These are phyloP conservation scores for Cryptococcus floricola DNA, from an alignment of 1,284 basidiomycete genomes.

Conservation along the genomic window DNA sequence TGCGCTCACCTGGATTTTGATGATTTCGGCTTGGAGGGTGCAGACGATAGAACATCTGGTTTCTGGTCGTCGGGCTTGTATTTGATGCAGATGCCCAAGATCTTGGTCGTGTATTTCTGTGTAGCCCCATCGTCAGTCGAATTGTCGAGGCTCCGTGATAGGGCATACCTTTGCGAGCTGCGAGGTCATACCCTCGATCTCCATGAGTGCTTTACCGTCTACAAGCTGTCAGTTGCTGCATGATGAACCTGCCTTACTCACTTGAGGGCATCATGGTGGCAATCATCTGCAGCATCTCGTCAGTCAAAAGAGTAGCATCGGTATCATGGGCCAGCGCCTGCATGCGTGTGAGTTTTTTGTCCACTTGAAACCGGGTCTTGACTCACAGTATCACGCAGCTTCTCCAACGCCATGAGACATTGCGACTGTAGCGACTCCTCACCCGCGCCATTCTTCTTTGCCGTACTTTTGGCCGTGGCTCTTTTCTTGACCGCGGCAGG, in stretches of 20 bases:
- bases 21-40: no score
- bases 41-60: not conserved
- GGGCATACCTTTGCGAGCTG: not conserved
- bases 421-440: conserved; percentile 16
- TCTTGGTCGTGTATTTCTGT: conserved; percentile 11
- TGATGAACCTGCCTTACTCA: conserved; percentile 14
- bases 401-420: conserved; percentile 25
- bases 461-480: not conserved
- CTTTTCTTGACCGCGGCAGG: conserved; percentile 7
- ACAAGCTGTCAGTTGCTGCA: not conserved
- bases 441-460: conserved; percentile 6
- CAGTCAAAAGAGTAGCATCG: conserved; percentile 19
- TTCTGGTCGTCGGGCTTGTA: conserved; percentile 1
- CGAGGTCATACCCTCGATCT: conserved; percentile 30
- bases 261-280: conserved; percentile 40
- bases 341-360: not conserved
- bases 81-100: conserved; percentile 15
- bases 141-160: no score
- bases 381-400: conserved; percentile 25
- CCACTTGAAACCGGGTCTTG: not conserved
- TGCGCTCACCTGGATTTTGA: not conserved
- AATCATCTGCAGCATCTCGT: conserved; percentile 37
- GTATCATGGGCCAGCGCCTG: conserved; percentile 6
- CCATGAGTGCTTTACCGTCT: conserved; percentile 20
- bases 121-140: not conserved